Evolutionary conservation across 176 grass and related monocot genomes (phyloP).

Genomic region (Phragmites australis): DNA sequence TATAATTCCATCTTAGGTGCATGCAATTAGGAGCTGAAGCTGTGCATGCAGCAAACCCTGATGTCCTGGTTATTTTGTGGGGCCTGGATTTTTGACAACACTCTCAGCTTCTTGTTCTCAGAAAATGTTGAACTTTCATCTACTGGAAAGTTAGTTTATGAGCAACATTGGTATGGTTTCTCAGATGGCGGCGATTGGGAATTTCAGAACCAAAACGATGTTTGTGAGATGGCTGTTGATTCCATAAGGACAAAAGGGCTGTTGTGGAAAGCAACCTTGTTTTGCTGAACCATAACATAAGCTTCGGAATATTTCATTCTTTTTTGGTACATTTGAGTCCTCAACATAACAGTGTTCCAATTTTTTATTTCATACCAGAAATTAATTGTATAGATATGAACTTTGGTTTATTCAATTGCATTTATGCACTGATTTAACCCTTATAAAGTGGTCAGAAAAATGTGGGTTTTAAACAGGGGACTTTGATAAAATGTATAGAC

Average conservation of each 20-base stretch:
- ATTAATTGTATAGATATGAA: not conserved
- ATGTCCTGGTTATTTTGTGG: conserved; percentile 76
- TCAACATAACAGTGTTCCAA: not conserved
- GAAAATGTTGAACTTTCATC: conserved; percentile 61
- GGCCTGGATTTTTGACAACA: conserved; percentile 89
- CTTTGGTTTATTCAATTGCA: not conserved
- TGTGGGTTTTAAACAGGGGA: not conserved
- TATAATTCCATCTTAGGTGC: conserved; percentile 62
- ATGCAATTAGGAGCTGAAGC: conserved; percentile 88
- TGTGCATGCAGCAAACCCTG: conserved; percentile 74
- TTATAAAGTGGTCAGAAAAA: not conserved
- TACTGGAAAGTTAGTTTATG: conserved; percentile 78
- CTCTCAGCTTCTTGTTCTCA: conserved; percentile 61
- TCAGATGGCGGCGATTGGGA: conserved; percentile 85
- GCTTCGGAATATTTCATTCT: not conserved
- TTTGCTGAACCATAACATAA: not conserved
- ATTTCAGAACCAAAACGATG: conserved; percentile 67
- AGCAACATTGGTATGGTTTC: conserved; percentile 95
- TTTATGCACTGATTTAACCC: not conserved
- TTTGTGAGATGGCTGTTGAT: conserved; percentile 52
- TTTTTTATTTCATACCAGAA: not conserved
- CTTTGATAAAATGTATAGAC: not conserved
- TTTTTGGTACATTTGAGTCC: not conserved
- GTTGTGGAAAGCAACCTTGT: conserved; percentile 18
- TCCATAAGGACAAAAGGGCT: conserved; percentile 61